A percentile compares a stretch with the other conserved stretches of the same genome.
Conservation (phyloP, 345 rosid genomes). For the Euclidium syriacum region DNA sequence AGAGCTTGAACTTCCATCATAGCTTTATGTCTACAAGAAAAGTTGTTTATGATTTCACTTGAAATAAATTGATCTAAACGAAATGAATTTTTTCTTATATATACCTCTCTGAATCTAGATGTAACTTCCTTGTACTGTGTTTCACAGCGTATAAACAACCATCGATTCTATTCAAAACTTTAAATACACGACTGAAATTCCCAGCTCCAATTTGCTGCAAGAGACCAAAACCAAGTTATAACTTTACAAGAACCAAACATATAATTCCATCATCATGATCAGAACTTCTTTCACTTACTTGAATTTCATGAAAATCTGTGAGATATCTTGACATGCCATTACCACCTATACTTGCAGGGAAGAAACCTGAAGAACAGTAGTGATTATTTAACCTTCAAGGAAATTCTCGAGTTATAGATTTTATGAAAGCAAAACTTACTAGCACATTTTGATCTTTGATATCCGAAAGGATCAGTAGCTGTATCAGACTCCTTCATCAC, state of each 20-base stretch:
- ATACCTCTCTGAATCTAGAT: slow-evolving; percentile 78
- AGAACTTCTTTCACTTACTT: slow-evolving; percentile 37
- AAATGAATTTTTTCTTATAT: neutral
- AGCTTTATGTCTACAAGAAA: slow-evolving; percentile 77
- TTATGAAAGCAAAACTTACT: slow-evolving; percentile 34
- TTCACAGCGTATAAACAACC: slow-evolving; percentile 97
- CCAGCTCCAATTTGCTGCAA: slow-evolving; percentile 89
- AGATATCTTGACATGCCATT: slow-evolving; percentile 91
- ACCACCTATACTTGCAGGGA: slow-evolving; percentile 55
- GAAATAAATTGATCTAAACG: neutral
- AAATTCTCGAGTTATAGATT: neutral
- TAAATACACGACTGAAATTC: slow-evolving; percentile 80
- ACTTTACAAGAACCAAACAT: neutral
- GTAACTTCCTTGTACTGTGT: slow-evolving; percentile 58
- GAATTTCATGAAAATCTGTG: slow-evolving; percentile 91
- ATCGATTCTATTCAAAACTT: slow-evolving; percentile 89
- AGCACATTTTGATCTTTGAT: slow-evolving; percentile 86
- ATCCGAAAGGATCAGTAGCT: slow-evolving; percentile 59
- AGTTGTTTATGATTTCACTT: neutral
- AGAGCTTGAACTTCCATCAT: slow-evolving; percentile 98
- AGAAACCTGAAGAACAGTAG: slow-evolving; percentile 43
- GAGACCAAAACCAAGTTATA: slow-evolving; percentile 15
- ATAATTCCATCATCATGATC: neutral
- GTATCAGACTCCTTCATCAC: slow-evolving; percentile 44
- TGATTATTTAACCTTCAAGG: neutral